phyloP scores from a whole-genome alignment of 2,329 filamentous ascomycete genomes.

The Hymenotorrendiella dingleyae region DNA sequence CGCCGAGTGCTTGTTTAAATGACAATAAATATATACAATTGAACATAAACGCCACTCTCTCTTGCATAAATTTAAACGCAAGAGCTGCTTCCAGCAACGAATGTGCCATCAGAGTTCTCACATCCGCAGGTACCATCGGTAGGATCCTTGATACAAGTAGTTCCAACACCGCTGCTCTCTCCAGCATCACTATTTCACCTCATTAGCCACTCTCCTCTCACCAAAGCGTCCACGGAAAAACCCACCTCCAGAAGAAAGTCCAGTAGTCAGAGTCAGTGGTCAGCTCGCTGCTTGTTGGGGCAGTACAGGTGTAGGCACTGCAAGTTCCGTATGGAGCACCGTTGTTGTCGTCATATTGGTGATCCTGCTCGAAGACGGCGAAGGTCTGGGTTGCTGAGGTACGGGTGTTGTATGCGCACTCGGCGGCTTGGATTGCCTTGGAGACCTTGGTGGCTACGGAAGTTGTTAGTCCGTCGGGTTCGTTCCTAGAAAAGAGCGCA shows the following conservation, averaged over 20 bases:
- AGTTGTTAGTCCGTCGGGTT: neutral
- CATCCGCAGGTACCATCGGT: neutral
- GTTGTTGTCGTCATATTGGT: constrained; percentile 37
- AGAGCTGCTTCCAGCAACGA: neutral
- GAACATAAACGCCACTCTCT: no score
- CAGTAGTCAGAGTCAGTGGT: constrained; percentile 34
- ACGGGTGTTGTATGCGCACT: constrained; percentile 35
- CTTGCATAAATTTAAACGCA: no score
- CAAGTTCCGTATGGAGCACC: constrained; percentile 44
- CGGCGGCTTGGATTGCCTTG: constrained; percentile 34
- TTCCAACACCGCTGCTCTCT: constrained; percentile 28
- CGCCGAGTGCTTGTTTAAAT: no score
- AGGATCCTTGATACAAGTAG: constrained; percentile 36
- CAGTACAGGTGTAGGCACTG: constrained; percentile 36
- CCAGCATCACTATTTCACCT: constrained; percentile 27
- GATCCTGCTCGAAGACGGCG: constrained; percentile 36
- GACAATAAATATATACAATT: no score
- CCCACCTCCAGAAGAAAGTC: constrained; percentile 37
- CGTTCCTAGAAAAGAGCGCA: neutral
- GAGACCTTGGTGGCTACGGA: constrained; percentile 30
- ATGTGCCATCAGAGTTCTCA: constrained; percentile 5
- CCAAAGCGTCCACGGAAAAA: neutral
- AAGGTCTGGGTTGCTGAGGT: constrained; percentile 32
- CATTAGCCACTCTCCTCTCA: neutral
- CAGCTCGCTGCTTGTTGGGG: constrained; percentile 30